Evolutionary conservation across 2,329 filamentous ascomycete species (phyloP).

Genomic region (Aspergillus sp.): DNA sequence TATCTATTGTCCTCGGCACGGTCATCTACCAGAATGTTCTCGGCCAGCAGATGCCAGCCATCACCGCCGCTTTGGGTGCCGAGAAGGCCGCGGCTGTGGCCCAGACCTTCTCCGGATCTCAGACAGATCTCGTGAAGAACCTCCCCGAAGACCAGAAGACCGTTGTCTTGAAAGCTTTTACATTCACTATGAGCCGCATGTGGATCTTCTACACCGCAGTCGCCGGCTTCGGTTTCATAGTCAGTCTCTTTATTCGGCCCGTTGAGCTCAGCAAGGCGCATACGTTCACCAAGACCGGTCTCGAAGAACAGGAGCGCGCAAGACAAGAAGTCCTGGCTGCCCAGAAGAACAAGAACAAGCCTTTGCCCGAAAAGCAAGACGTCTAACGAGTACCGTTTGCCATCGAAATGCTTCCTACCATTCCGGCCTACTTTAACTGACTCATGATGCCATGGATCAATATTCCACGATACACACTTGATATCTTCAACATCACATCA

Average conservation of each 20-base stretch:
- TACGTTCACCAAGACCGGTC: conserved; percentile 45
- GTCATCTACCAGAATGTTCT: conserved; percentile 47
- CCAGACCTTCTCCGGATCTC: conserved; percentile 36
- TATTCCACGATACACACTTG: background rate
- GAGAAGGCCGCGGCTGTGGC: conserved; percentile 25
- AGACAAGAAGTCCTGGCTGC: conserved; percentile 35
- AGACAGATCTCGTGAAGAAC: conserved; percentile 32
- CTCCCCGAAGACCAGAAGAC: conserved; percentile 34
- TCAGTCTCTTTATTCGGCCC: conserved; percentile 41
- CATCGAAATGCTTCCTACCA: background rate
- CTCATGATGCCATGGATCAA: background rate
- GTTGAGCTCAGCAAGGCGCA: conserved; percentile 42
- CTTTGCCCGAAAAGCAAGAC: conserved; percentile 60
- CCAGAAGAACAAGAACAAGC: conserved; percentile 20
- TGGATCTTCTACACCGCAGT: conserved; percentile 52
- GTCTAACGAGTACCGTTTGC: conserved; percentile 2
- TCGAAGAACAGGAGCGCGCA: conserved; percentile 45
- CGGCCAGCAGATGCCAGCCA: conserved; percentile 27
- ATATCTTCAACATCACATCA: too few species aligned
- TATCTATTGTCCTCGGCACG: conserved; percentile 60
- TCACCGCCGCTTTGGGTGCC: conserved; percentile 30
- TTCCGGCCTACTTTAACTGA: too few species aligned
- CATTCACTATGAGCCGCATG: conserved; percentile 45
- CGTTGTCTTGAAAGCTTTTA: conserved; percentile 44
- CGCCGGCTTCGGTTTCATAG: conserved; percentile 35